Base-by-base conservation (phyloP, 805 yeast species). In the Sungouiozyma intestinalis region DNA sequence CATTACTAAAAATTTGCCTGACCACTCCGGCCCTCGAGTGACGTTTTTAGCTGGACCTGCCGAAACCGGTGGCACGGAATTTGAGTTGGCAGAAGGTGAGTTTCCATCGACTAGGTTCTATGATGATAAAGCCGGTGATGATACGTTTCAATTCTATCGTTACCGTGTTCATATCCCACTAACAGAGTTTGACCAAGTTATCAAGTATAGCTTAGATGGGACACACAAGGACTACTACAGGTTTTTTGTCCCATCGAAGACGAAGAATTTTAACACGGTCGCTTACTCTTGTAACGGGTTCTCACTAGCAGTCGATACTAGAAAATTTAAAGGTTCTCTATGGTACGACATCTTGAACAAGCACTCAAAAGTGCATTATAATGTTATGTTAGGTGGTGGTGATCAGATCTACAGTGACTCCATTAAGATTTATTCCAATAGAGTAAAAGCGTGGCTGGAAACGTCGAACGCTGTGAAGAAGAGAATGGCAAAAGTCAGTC, bases 341-440 rank as follows among this genome's bases (percentile, higher is more conserved):
- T 90, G 97, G 97, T 70, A 67, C 33, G 97, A 92, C 56, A 94
- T 90, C 3, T 53, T 88, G 51, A 67, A 72, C 20, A 75, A 76
- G 45, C 96, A 90, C 55, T 60, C 66, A 15, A 66, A 70, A 33
- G 75, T 74, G 33, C 74, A 71, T 35, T 85, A 85, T 63, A 96
- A 90, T 60, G 97, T 86, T 3, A 88, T 90, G 94, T 67, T 92
- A 21, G 97, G 97, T 21, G 97, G 97, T 40, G 98, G 98, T 27
- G 98, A 90, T 63, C 98, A 90, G 64, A 73, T 90, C 40, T 90
- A 90, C 60, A 78, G 88, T 40, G 98, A 90, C 63, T 71, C 85
- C 1, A 77, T 90, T 50, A 83, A 81, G 59, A 49, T 71, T 16
- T 68, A 74, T 16, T 76, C 81, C 14, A 55, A 70, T 38, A 57